A percentile compares a stretch with the other conserved stretches of the same genome.
phyloP scores from a whole-genome alignment of 2,329 filamentous ascomycete genomes.

The Zymoseptoria pseudotritici region DNA sequence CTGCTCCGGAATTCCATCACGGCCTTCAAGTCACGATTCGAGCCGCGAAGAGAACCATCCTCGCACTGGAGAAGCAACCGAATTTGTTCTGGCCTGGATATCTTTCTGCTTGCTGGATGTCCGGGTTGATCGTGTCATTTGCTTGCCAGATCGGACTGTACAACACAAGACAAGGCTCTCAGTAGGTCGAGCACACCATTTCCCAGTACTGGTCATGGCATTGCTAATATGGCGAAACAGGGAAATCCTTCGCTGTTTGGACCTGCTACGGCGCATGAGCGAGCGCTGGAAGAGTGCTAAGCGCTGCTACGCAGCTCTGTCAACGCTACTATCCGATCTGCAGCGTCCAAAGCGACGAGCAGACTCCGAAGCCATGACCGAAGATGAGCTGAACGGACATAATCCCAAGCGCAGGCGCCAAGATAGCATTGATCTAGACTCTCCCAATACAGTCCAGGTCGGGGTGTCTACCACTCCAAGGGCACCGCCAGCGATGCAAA shows the following conservation, averaged over 20 bases:
- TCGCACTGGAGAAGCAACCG: conserved; percentile 18
- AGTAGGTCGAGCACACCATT: conserved; percentile 3
- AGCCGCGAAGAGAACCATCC: conserved; percentile 25
- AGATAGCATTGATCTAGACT: conserved; percentile 1
- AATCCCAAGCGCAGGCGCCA: conserved; percentile 3
- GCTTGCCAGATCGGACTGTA: conserved; percentile 28
- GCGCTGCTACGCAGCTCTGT: conserved; percentile 16
- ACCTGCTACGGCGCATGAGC: conserved; percentile 15
- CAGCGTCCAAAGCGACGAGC: conserved; percentile 9
- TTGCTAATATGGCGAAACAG: conserved; percentile 1
- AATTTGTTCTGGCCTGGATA: conserved; percentile 30
- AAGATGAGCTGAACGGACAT: conserved; percentile 8
- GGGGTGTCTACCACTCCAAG: neutral
- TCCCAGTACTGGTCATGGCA: neutral
- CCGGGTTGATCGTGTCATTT: conserved; percentile 32
- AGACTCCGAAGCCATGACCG: conserved; percentile 2
- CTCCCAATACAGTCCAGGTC: neutral
- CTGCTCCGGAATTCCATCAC: conserved; percentile 25
- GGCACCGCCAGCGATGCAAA: neutral
- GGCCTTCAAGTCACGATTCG: conserved; percentile 27
- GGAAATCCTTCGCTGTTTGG: conserved; percentile 16
- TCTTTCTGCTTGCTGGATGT: conserved; percentile 33
- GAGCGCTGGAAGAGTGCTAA: conserved; percentile 15
- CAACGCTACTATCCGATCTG: conserved; percentile 14
- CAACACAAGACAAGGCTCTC: conserved; percentile 17